Evolutionary conservation across 371 early-diverging fungal genomes (phyloP).

Genomic region (Syncephalastrum contaminatum): DNA sequence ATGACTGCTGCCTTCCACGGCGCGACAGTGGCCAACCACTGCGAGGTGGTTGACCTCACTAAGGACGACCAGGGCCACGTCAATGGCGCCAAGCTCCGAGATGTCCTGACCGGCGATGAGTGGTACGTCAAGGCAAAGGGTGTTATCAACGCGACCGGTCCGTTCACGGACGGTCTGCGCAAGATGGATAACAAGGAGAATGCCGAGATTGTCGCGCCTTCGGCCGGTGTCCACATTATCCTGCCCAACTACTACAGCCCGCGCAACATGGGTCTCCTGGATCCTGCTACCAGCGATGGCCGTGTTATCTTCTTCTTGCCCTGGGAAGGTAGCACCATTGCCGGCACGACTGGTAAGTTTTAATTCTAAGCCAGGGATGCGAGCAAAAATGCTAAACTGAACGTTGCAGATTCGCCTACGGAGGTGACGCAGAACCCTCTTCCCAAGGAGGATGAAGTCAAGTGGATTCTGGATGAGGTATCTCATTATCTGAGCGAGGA

Average conservation of each 20-base stretch:
- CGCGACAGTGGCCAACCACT: conserved; percentile 95
- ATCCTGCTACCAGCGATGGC: conserved; percentile 97
- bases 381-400: background rate
- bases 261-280: conserved; percentile 95
- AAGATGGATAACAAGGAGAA: conserved; percentile 82
- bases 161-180: conserved; percentile 82
- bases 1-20: conserved; percentile 95
- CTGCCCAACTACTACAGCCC: conserved; percentile 95
- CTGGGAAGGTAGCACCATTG: conserved; percentile 97
- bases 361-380: background rate
- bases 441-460: conserved; percentile 93
- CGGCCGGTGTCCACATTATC: conserved; percentile 97
- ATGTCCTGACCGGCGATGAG: conserved; percentile 87
- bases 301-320: conserved; percentile 99
- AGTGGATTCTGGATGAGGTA: conserved; percentile 96
- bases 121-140: conserved; percentile 92
- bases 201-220: conserved; percentile 90
- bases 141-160: conserved; percentile 81
- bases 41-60: conserved; percentile 82
- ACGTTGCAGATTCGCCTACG: conserved; percentile 76
- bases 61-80: conserved; percentile 72
- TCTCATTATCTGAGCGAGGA: conserved; percentile 83
- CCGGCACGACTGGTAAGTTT: conserved; percentile 88
- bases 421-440: conserved; percentile 77
- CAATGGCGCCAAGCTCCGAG: conserved; percentile 83